Evolutionary conservation across 2,329 filamentous ascomycete species (phyloP), one percentile per base, ranked within the genome.

Genomic region (Coniochaeta ligniaria): DNA sequence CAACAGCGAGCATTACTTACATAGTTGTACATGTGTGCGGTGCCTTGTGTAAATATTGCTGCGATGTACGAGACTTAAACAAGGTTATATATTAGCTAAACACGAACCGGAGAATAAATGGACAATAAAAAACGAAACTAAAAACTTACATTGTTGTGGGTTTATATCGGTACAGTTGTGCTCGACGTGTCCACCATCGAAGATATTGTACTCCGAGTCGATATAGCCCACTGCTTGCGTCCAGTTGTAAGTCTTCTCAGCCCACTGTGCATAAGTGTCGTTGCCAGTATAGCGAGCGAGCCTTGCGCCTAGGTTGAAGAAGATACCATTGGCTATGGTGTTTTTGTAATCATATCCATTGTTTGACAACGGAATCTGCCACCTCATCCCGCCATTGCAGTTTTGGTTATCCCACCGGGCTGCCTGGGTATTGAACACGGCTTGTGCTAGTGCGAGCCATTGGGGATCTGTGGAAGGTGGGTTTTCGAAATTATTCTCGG

Each of bases 1-100:
- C 28, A 6, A 31, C 28, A n/a, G 28, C 28, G 5, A 43, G 16
- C 38, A 31, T 4, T 6, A 72, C 77, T 66, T 68, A 80, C 78
- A 52, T 72, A 77, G 66, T 88, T 87, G 70, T 86, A 89, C 84
- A 89, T 84, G 67, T 81, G 81, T 2, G 86, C 85, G 1, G 81
- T 80, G 2, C 85, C 86, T 35, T 81, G 76, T 5, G 86, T 67
- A 61, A 81, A 83, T 3, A 85, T 76, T 22, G 82, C 85, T 41
- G 83, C 80, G 66, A 84, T 85, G 69, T 87, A 85, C 0, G 83
- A 82, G 74, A 83, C 88, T 65, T 87, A n/a, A n/a, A n/a, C n/a
- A n/a, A n/a, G n/a, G n/a, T n/a, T n/a, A n/a, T n/a, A n/a, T n/a
- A n/a, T n/a, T n/a, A n/a, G n/a, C n/a, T n/a, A n/a, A n/a, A n/a